These are phyloP conservation scores for Catharanthus roseus DNA, from an alignment of 257 asterid species.

Conservation along the genomic window DNA sequence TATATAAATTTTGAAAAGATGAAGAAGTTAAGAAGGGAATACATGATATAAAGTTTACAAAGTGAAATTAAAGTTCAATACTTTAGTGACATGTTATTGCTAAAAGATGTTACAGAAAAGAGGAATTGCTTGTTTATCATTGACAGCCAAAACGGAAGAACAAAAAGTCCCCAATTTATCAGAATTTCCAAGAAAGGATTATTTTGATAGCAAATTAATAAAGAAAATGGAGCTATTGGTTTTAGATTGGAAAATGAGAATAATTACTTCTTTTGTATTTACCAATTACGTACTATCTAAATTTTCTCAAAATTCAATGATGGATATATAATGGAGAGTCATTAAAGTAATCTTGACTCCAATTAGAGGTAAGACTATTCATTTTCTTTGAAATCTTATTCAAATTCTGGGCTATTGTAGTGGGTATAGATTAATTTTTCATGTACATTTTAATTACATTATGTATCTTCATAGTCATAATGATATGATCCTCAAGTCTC, in stretches of 20 bases:
- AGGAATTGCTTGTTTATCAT: slow-evolving; percentile 56
- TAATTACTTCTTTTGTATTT: slow-evolving; percentile 48
- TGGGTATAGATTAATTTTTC: no score
- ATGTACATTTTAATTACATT: no score
- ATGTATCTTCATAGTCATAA: no score
- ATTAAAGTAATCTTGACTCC: slow-evolving; percentile 26
- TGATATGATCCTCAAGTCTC: no score
- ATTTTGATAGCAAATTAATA: slow-evolving; percentile 36
- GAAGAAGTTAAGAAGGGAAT: no score
- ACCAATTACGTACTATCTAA: slow-evolving; percentile 33
- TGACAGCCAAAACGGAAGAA: slow-evolving; percentile 71
- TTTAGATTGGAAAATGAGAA: slow-evolving; percentile 55
- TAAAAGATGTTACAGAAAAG: no score
- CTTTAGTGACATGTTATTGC: no score
- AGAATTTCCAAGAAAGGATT: slow-evolving; percentile 28
- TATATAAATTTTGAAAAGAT: no score
- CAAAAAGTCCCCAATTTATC: slow-evolving; percentile 31
- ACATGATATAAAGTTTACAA: no score
- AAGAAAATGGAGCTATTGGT: slow-evolving; percentile 57
- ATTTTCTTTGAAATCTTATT: neutral
- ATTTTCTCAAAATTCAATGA: slow-evolving; percentile 14
- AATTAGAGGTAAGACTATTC: slow-evolving; percentile 28
- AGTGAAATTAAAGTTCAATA: no score
- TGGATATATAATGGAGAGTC: slow-evolving; percentile 19
- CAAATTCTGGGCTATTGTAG: no score